Percentiles rank a stretch among this genome's conserved stretches.
These are phyloP conservation scores for Aspergillus mulundensis DNA, from an alignment of 495 filamentous ascomycete species.

Conservation along the genomic window DNA sequence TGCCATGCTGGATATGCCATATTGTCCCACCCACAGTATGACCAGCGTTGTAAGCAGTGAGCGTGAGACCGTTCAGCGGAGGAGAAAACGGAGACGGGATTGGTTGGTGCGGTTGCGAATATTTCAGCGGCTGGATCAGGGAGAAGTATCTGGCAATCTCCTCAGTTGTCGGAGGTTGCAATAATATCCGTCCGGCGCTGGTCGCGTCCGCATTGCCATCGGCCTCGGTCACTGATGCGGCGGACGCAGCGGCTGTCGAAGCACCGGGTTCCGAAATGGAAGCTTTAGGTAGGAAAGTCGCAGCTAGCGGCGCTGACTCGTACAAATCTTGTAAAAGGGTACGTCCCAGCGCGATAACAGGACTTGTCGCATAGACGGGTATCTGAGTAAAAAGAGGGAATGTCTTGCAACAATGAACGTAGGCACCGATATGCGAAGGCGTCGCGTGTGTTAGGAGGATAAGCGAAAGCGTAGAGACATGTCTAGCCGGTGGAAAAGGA, in stretches of 20 bases:
- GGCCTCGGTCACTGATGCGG: slow-evolving; percentile 22
- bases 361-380: slow-evolving; percentile 92
- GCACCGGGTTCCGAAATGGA: slow-evolving; percentile 63
- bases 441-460: slow-evolving; percentile 95
- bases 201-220: slow-evolving; percentile 23
- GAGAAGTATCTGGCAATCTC: slow-evolving; percentile 92
- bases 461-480: slow-evolving; percentile 83
- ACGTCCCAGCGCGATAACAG: slow-evolving; percentile 87
- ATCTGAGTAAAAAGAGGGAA: slow-evolving; percentile 88
- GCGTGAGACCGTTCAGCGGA: slow-evolving; percentile 83
- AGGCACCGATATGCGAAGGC: slow-evolving; percentile 83
- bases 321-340: slow-evolving; percentile 92
- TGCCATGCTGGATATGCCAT: slow-evolving; percentile 96
- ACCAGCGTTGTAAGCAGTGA: slow-evolving; percentile 95
- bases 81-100: slow-evolving; percentile 81
- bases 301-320: slow-evolving; percentile 78
- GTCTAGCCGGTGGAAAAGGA: slow-evolving; percentile 46
- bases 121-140: slow-evolving; percentile 90
- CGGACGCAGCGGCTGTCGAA: slow-evolving; percentile 44
- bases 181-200: slow-evolving; percentile 53
- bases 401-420: slow-evolving; percentile 95
- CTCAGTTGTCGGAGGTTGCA: slow-evolving; percentile 74
- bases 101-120: slow-evolving; percentile 91
- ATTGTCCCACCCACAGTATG: slow-evolving; percentile 96
- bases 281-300: slow-evolving; percentile 67